These are phyloP conservation scores for Phalaenopsis hybrid DNA, from an alignment of 116 monocot species.

Conservation along the genomic window DNA sequence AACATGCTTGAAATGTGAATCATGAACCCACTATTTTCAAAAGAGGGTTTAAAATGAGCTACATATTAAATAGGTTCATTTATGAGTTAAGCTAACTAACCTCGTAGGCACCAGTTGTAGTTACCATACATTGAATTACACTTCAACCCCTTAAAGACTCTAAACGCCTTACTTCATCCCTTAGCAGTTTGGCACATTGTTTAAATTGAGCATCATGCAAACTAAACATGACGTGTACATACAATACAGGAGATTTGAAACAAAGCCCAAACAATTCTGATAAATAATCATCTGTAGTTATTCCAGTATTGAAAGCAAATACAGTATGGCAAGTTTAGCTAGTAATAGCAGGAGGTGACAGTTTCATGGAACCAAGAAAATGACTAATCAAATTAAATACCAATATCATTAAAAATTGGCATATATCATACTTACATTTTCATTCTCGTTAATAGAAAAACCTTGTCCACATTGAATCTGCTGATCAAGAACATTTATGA, in stretches of 20 bases:
- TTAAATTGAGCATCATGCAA: background rate
- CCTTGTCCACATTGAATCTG: constrained; percentile 83
- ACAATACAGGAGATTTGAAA: background rate
- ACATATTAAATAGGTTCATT: too few relatives aligned
- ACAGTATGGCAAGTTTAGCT: background rate
- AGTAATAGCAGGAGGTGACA: background rate
- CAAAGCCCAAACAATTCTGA: background rate
- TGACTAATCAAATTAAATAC: background rate
- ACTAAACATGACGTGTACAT: background rate
- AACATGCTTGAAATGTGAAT: too few relatives aligned
- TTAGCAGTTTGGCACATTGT: background rate
- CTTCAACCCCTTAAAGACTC: background rate
- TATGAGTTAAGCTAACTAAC: too few relatives aligned
- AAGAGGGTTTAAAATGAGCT: too few relatives aligned
- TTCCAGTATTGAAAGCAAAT: background rate
- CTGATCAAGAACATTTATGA: constrained; percentile 71
- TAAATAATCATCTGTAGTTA: background rate
- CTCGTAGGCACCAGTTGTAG: too few relatives aligned
- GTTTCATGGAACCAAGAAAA: background rate
- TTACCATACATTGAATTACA: background rate
- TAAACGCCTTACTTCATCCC: background rate
- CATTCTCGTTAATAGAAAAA: constrained; percentile 58
- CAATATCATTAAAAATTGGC: background rate
- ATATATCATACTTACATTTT: constrained; percentile 53
- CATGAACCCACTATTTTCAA: too few relatives aligned